Evolutionary conservation across 2,329 filamentous ascomycete species (phyloP).

Genomic region (Colletotrichum sp.): DNA sequence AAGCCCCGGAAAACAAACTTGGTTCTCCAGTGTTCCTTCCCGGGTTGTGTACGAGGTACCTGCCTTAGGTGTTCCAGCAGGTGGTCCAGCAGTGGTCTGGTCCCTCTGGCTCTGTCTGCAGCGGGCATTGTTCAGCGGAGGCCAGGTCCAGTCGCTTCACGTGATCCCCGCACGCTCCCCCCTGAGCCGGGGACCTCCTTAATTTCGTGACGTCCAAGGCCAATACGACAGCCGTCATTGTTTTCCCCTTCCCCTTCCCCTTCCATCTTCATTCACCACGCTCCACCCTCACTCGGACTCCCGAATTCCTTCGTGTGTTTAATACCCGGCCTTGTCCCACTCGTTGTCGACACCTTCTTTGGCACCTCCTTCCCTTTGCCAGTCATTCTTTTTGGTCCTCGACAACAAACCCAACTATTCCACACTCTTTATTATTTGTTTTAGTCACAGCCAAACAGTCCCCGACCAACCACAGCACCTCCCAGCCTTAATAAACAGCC

Average conservation of each 20-base stretch:
- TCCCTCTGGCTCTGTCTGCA: neutral
- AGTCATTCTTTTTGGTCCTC: conserved; percentile 21
- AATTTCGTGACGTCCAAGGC: conserved; percentile 14
- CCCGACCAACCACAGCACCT: neutral
- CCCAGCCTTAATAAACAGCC: neutral
- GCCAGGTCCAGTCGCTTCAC: neutral
- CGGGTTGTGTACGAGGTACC: neutral
- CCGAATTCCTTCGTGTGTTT: conserved; percentile 1
- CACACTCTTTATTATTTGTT: conserved; percentile 6
- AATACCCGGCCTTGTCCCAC: conserved; percentile 18
- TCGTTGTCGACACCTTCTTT: neutral
- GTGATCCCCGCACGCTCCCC: neutral
- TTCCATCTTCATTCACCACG: neutral
- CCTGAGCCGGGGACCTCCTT: conserved; percentile 14
- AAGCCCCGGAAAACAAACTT: conserved; percentile 19
- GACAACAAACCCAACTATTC: conserved; percentile 1
- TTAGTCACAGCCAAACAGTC: conserved; percentile 10
- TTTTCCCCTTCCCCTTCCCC: conserved; percentile 4
- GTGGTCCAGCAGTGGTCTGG: too few species aligned
- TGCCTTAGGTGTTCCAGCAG: neutral
- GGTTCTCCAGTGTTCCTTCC: neutral
- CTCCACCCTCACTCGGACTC: neutral
- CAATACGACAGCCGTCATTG: conserved; percentile 13
- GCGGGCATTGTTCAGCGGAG: neutral
- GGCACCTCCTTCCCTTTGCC: neutral